Conservation (phyloP, 2,329 filamentous ascomycete species). For the Hortaea sp. region DNA sequence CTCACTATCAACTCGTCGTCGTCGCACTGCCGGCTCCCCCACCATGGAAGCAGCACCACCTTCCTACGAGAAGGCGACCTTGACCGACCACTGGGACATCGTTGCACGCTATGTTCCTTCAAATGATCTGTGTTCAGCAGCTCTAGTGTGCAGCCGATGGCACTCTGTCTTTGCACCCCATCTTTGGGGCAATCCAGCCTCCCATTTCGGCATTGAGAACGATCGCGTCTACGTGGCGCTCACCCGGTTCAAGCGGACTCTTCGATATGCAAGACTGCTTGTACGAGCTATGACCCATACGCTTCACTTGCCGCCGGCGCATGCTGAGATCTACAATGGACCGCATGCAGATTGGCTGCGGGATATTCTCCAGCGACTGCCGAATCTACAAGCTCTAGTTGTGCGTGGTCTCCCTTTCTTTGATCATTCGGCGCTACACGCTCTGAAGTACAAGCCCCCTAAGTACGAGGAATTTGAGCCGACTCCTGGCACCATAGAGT, state of each 20-base stretch:
- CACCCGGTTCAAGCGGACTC: conserved; percentile 47
- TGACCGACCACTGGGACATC: conserved; percentile 45
- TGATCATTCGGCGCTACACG: conserved; percentile 48
- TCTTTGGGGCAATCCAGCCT: conserved; percentile 53
- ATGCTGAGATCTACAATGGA: conserved; percentile 51
- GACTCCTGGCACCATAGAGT: conserved; percentile 15
- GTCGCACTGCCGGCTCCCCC: neutral
- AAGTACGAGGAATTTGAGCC: conserved; percentile 14
- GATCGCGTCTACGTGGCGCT: conserved; percentile 53
- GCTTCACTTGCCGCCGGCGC: conserved; percentile 49
- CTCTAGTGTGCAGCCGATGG: conserved; percentile 48
- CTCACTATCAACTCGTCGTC: neutral
- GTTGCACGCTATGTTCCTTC: conserved; percentile 48
- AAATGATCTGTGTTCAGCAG: conserved; percentile 45
- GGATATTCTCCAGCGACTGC: conserved; percentile 48
- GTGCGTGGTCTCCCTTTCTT: conserved; percentile 52
- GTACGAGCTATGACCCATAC: conserved; percentile 51
- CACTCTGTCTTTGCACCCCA: conserved; percentile 48
- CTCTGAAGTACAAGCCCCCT: conserved; percentile 28
- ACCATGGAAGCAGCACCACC: conserved; percentile 49
- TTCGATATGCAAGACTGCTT: conserved; percentile 42
- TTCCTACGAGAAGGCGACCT: conserved; percentile 48
- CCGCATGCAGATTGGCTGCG: conserved; percentile 50
- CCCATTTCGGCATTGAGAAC: conserved; percentile 51
- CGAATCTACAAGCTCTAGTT: conserved; percentile 49